phyloP scores from a whole-genome alignment of 1,284 basidiomycete genomes.

The Leccinum fallax region DNA sequence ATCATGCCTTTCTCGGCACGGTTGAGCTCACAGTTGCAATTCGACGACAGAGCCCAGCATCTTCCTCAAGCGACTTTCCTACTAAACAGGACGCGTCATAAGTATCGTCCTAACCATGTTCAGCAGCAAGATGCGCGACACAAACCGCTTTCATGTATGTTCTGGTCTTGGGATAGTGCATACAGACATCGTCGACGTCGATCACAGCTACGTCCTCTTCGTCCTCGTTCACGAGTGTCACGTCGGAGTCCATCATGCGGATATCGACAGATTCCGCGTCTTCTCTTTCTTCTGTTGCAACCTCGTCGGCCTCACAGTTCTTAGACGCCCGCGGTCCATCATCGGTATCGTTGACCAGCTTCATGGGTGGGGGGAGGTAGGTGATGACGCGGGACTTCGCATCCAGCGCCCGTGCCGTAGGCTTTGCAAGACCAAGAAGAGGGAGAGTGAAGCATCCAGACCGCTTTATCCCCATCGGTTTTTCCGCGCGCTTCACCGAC shows the following conservation, averaged over 20 bases:
- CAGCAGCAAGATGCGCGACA: not conserved
- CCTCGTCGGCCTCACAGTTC: not conserved
- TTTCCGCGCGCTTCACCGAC: slow-evolving; percentile 24
- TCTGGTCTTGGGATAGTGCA: slow-evolving; percentile 20
- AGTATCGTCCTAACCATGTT: not conserved
- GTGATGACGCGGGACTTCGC: slow-evolving; percentile 41
- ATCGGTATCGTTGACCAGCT: not conserved
- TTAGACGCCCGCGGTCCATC: not conserved
- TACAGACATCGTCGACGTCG: slow-evolving; percentile 22
- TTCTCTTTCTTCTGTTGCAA: not conserved
- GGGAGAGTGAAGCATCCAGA: slow-evolving; percentile 45
- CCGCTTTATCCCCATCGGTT: slow-evolving; percentile 23
- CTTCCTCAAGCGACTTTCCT: slow-evolving; percentile 18
- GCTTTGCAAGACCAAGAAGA: slow-evolving; percentile 2
- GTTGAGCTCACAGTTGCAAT: slow-evolving; percentile 6
- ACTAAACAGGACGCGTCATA: slow-evolving; percentile 6
- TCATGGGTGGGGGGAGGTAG: slow-evolving; percentile 48
- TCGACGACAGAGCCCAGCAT: slow-evolving; percentile 19
- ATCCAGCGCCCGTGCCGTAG: slow-evolving; percentile 11
- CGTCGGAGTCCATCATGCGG: slow-evolving; percentile 28
- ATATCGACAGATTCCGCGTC: slow-evolving; percentile 4
- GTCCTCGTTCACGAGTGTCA: slow-evolving; percentile 34
- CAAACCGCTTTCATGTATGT: slow-evolving; percentile 28
- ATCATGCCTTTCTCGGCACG: no score
- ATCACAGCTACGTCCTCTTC: slow-evolving; percentile 14